A percentile compares a stretch with the other conserved stretches of the same genome.
phyloP scores from a whole-genome alignment of 2,329 filamentous ascomycete genomes.

The Fusarium pseudocircinatum region DNA sequence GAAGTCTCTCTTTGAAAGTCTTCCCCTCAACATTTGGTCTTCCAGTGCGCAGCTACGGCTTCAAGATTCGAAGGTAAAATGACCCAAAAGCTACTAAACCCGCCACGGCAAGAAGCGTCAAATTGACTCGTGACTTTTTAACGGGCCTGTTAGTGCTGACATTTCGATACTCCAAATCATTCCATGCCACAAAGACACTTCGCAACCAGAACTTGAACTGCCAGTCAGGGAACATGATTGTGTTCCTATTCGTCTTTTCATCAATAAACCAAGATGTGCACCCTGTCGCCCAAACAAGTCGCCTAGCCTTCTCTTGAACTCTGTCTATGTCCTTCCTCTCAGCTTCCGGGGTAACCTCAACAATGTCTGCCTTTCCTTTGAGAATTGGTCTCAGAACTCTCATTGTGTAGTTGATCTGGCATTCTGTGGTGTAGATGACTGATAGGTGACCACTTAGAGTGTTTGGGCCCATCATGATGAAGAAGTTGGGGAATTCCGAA shows the following conservation, averaged over 20 bases:
- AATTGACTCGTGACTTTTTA: rapidly evolving
- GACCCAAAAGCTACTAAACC: neutral
- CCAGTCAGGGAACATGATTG: conserved; percentile 63
- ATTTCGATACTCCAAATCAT: conserved; percentile 46
- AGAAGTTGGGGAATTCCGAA: conserved; percentile 57
- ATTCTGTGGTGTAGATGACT: conserved; percentile 61
- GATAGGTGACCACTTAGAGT: conserved; percentile 58
- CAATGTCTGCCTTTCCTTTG: conserved; percentile 38
- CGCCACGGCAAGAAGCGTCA: neutral
- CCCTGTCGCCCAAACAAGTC: conserved; percentile 59
- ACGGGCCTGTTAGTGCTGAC: neutral
- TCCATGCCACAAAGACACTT: conserved; percentile 55
- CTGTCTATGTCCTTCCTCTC: conserved; percentile 41
- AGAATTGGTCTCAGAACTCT: conserved; percentile 51
- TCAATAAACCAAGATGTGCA: conserved; percentile 64
- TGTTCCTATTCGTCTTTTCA: conserved; percentile 56
- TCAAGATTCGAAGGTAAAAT: neutral
- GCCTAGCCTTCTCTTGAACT: conserved; percentile 53
- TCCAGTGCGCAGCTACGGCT: neutral
- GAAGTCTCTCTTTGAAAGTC: neutral
- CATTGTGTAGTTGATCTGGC: conserved; percentile 59
- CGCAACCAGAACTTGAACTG: conserved; percentile 60
- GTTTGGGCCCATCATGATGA: conserved; percentile 46
- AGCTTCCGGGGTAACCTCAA: conserved; percentile 45
- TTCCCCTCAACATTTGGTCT: too few relatives aligned